Evolutionary conservation across 441 rosid genomes (phyloP).

Genomic region (Populus hybrid): DNA sequence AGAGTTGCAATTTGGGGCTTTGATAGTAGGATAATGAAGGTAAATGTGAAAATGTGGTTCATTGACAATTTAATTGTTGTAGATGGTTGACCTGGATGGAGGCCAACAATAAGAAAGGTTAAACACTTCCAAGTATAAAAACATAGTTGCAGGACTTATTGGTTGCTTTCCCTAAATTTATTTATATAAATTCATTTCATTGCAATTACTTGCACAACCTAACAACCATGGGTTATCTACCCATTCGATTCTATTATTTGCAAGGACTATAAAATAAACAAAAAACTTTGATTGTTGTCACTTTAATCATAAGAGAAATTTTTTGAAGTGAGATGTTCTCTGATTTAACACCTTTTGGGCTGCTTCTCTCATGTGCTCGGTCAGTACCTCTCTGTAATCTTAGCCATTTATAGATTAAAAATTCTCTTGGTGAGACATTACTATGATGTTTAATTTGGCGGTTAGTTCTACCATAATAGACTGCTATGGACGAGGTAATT

Average conservation of each 20-base stretch:
- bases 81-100: not conserved
- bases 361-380: not conserved
- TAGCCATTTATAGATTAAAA: not conserved
- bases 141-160: not conserved
- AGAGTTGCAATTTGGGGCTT: not conserved
- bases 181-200: not conserved
- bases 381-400: not conserved
- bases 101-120: not conserved
- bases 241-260: not conserved
- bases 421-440: not conserved
- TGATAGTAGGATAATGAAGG: not conserved
- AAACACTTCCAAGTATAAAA: not conserved
- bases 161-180: not conserved
- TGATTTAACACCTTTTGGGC: not conserved
- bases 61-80: not conserved
- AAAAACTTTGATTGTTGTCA: not conserved
- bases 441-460: not conserved
- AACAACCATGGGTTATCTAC: not conserved
- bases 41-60: not conserved
- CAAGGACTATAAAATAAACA: not conserved
- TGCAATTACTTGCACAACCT: not conserved
- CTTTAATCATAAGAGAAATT: not conserved
- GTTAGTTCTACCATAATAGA: not conserved
- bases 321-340: not conserved
- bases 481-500: not conserved